phyloP scores from a whole-genome alignment of 768 basidiomycete species.

The Mycena belliarum region DNA sequence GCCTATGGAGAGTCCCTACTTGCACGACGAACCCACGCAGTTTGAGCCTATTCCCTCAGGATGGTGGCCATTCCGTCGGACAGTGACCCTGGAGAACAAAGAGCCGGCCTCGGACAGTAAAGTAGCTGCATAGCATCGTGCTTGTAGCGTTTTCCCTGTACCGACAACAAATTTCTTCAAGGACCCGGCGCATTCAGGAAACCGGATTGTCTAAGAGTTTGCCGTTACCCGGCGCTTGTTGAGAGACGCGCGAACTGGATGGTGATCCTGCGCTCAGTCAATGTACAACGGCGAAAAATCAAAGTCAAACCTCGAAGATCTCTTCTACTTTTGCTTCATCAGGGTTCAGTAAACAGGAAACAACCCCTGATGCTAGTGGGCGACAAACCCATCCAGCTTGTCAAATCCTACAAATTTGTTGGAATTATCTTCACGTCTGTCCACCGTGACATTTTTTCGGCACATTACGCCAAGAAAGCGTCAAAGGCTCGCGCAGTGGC shows the following conservation, averaged over 20 bases:
- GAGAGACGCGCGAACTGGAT: slow-evolving; percentile 16
- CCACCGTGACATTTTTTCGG: no score
- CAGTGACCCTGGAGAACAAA: no score
- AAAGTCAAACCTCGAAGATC: slow-evolving; percentile 12
- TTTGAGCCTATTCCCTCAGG: not conserved
- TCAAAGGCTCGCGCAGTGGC: no score
- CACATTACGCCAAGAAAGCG: no score
- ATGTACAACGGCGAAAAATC: not conserved
- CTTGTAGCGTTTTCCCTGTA: not conserved
- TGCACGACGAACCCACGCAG: slow-evolving; percentile 32
- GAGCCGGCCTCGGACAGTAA: no score
- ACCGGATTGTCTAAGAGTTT: no score
- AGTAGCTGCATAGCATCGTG: not conserved
- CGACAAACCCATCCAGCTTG: not conserved
- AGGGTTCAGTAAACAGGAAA: not conserved
- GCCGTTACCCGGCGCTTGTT: not conserved
- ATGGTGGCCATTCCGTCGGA: no score
- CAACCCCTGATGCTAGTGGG: not conserved
- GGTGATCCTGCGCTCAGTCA: slow-evolving; percentile 7
- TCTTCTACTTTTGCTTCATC: slow-evolving; percentile 17
- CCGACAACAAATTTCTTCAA: no score
- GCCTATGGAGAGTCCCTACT: slow-evolving; percentile 44
- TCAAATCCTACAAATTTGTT: no score
- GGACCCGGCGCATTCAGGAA: no score
- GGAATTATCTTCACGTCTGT: no score